These are phyloP conservation scores for Tieghemiomyces parasiticus DNA, from an alignment of 192 early-diverging fungal species.

Conservation along the genomic window DNA sequence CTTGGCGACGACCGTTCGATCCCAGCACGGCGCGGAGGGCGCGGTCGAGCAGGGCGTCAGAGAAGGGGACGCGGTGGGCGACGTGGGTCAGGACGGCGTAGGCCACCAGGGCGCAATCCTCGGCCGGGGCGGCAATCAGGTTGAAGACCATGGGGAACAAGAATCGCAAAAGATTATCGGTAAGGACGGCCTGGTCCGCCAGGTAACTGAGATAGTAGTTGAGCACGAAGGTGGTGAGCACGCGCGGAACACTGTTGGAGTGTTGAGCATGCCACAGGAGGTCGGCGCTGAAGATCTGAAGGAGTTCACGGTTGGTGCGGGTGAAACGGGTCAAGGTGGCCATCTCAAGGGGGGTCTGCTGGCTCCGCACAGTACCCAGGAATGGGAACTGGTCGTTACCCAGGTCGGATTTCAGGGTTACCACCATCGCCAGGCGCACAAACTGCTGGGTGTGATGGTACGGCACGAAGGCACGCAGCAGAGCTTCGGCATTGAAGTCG, in stretches of 20 bases:
- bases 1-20: no score
- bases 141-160: constrained; percentile 18
- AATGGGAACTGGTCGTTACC: constrained; percentile 23
- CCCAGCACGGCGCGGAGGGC: constrained; percentile 19
- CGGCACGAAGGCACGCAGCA: constrained; percentile 69
- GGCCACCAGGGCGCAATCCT: constrained; percentile 11
- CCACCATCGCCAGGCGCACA: constrained; percentile 59
- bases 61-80: constrained; percentile 20
- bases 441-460: constrained; percentile 90
- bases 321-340: not conserved
- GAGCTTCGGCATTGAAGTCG: constrained; percentile 67
- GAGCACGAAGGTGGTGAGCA: not conserved
- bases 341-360: constrained; percentile 2
- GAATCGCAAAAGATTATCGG: not conserved
- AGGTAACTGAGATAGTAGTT: not conserved
- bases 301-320: not conserved
- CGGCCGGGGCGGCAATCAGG: constrained; percentile 41
- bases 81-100: constrained; percentile 24
- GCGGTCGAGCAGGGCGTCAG: constrained; percentile 17
- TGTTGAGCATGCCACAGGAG: not conserved
- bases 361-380: constrained; percentile 24
- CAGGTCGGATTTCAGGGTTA: constrained; percentile 45
- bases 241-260: not conserved
- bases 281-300: not conserved
- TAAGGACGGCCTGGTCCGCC: constrained; percentile 1